Conservation (phyloP, 2,329 filamentous ascomycete species). For the Fusarium anthophilum region DNA sequence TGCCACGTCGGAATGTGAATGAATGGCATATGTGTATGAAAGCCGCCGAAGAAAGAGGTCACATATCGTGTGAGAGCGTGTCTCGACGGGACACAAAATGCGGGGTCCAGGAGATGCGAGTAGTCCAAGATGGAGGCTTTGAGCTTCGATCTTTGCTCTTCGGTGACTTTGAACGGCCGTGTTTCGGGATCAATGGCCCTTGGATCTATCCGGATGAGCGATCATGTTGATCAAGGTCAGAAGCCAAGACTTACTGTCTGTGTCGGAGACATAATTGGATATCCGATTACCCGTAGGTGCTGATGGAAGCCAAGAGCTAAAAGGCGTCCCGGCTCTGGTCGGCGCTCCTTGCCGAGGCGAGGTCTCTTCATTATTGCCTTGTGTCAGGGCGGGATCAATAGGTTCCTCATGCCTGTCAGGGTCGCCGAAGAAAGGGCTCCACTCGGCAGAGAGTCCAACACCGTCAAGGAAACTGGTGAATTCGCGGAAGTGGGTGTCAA, state of each 20-base stretch:
- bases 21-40: constrained; percentile 52
- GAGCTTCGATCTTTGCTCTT: constrained; percentile 46
- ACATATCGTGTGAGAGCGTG: constrained; percentile 51
- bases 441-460: constrained; percentile 50
- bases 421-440: constrained; percentile 50
- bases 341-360: neutral
- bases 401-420: constrained; percentile 18
- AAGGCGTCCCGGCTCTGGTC: constrained; percentile 44
- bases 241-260: neutral
- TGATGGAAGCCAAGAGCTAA: constrained; percentile 51
- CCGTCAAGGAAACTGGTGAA: constrained; percentile 52
- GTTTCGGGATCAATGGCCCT: constrained; percentile 4
- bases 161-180: constrained; percentile 43
- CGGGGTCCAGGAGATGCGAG: constrained; percentile 38
- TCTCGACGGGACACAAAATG: constrained; percentile 48
- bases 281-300: constrained; percentile 45
- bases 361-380: neutral
- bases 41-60: constrained; percentile 42
- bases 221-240: rapidly evolving
- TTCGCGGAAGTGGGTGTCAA: constrained; percentile 48
- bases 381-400: neutral
- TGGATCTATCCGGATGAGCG: neutral
- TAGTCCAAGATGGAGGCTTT: constrained; percentile 2
- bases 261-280: constrained; percentile 18
- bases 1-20: constrained; percentile 50